These are phyloP conservation scores for Talaromyces marneffei DNA, from an alignment of 2,329 filamentous ascomycete species.

Conservation along the genomic window DNA sequence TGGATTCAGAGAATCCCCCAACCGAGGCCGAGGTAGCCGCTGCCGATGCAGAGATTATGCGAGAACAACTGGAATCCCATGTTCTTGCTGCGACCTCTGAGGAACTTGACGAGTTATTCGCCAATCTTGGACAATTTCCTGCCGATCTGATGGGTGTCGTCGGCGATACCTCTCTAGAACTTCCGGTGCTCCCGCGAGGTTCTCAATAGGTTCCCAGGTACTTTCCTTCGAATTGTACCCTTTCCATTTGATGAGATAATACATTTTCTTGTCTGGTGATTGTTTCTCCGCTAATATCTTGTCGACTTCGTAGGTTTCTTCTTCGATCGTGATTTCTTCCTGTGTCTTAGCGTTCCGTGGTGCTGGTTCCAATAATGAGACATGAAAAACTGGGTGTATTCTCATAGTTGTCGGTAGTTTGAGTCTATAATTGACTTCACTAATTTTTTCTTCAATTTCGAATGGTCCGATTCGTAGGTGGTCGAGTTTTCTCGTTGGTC, in stretches of 20 bases:
- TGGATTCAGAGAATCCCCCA: neutral
- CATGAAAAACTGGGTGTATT: neutral
- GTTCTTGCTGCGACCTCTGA: no score
- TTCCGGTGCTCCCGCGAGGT: neutral
- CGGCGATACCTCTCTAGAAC: neutral
- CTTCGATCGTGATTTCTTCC: neutral
- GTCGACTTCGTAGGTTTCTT: neutral
- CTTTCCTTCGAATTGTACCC: neutral
- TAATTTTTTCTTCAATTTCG: conserved; percentile 3
- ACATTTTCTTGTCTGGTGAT: neutral
- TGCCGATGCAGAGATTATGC: neutral
- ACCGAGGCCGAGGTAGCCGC: neutral
- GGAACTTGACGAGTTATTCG: no score
- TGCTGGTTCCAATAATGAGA: conserved; percentile 1
- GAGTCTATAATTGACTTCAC: neutral
- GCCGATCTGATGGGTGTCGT: neutral
- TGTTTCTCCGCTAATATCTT: neutral
- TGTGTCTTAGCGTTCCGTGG: neutral
- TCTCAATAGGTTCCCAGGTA: neutral
- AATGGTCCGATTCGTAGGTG: neutral
- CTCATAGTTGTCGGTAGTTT: neutral
- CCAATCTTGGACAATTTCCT: neutral
- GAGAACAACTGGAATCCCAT: neutral
- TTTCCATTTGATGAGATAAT: neutral
- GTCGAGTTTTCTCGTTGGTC: neutral